A percentile compares a stretch with the other conserved stretches of the same genome.
phyloP scores from a whole-genome alignment of 257 asterid genomes.

The Jasminum sambac region DNA sequence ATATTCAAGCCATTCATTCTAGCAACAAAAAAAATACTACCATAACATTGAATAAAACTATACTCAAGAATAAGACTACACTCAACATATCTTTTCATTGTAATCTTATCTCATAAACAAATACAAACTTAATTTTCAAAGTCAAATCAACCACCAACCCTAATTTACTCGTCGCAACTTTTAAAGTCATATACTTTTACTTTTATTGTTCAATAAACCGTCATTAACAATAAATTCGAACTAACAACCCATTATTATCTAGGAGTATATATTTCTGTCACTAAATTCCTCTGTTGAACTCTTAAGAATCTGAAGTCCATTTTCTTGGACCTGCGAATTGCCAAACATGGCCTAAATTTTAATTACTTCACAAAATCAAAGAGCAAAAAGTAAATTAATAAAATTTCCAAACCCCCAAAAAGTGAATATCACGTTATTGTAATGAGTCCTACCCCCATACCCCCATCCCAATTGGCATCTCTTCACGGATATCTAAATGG shows the following conservation, averaged over 20 bases:
- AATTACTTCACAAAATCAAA: neutral
- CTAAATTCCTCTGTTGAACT: neutral
- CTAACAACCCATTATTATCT: too few relatives aligned
- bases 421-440: constrained; percentile 34
- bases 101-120: constrained; percentile 1
- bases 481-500: constrained; percentile 38
- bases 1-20: neutral
- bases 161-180: too few relatives aligned
- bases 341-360: neutral
- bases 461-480: neutral
- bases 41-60: neutral
- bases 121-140: constrained; percentile 2
- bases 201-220: too few relatives aligned
- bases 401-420: constrained; percentile 18
- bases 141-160: neutral
- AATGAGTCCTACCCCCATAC: constrained; percentile 16
- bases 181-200: too few relatives aligned
- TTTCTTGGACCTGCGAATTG: neutral
- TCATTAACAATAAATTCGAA: too few relatives aligned
- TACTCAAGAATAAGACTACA: too few relatives aligned
- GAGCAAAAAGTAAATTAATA: neutral
- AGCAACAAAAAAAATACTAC: too few relatives aligned
- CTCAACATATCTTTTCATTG: neutral
- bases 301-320: neutral
- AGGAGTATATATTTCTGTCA: neutral